phyloP scores from a whole-genome alignment of 192 early-diverging fungal genomes.

The Coemansia sp. region DNA sequence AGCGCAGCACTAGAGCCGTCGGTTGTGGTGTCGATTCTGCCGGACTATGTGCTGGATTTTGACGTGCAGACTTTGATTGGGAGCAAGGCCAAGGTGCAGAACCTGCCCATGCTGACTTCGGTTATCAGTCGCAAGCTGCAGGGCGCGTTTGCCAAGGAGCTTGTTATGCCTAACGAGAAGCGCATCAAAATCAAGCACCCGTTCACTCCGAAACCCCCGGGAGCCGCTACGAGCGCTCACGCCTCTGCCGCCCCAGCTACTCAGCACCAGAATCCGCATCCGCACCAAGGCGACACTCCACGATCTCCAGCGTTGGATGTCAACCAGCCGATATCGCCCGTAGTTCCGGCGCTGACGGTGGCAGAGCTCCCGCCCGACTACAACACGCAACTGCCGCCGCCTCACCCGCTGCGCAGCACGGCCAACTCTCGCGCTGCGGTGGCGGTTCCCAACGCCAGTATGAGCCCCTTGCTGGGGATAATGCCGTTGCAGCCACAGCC shows the following conservation, averaged over 20 bases:
- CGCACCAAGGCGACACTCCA: not conserved
- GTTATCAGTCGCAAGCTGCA: slow-evolving; percentile 74
- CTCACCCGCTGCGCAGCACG: slow-evolving; percentile 40
- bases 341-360: not conserved
- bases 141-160: slow-evolving; percentile 49
- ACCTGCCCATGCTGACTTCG: slow-evolving; percentile 88
- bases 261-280: not conserved
- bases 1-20: slow-evolving; percentile 31
- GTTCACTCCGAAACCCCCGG: slow-evolving; percentile 38
- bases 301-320: not conserved
- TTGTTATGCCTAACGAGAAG: slow-evolving; percentile 50
- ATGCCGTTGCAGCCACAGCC: slow-evolving; percentile 8
- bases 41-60: slow-evolving; percentile 82
- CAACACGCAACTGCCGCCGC: slow-evolving; percentile 52
- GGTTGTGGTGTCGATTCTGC: slow-evolving; percentile 38
- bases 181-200: slow-evolving; percentile 50
- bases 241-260: not conserved
- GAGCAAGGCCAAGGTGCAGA: slow-evolving; percentile 94
- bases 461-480: slow-evolving; percentile 25
- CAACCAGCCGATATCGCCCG: slow-evolving; percentile 4
- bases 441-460: slow-evolving; percentile 8
- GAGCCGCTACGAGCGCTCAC: not conserved
- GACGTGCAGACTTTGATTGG: slow-evolving; percentile 88
- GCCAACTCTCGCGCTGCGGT: slow-evolving; percentile 29
- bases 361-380: slow-evolving; percentile 46